These are phyloP conservation scores for Alternaria rosae DNA, from an alignment of 2,329 filamentous ascomycete genomes.

Conservation along the genomic window DNA sequence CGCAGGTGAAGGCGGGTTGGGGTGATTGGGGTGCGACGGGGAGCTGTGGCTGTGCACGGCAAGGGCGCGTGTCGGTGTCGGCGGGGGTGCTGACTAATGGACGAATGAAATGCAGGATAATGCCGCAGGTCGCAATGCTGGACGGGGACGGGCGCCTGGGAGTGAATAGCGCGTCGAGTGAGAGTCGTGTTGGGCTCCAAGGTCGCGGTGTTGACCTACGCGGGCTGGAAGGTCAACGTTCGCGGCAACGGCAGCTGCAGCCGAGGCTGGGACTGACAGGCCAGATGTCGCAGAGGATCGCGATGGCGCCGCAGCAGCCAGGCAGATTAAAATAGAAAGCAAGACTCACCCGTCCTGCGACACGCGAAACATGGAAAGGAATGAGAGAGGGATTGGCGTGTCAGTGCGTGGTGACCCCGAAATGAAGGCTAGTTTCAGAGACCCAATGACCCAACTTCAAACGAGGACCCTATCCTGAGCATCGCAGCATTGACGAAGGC, in stretches of 20 bases:
- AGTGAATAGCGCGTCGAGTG: background rate
- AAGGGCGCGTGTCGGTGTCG: conserved; percentile 16
- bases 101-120: background rate
- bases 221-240: conserved; percentile 12
- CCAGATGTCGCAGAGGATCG: conserved; percentile 9
- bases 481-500: conserved; percentile 14
- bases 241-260: conserved; percentile 29
- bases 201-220: conserved; percentile 2
- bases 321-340: conserved; percentile 11
- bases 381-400: conserved; percentile 22
- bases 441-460: conserved; percentile 26
- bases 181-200: conserved; percentile 2
- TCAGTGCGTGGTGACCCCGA: conserved; percentile 20
- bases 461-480: conserved; percentile 22
- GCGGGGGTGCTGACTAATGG: conserved; percentile 4
- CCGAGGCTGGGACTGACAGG: conserved; percentile 20
- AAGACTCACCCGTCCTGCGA: conserved; percentile 14
- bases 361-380: conserved; percentile 29
- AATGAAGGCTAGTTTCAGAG: conserved; percentile 21
- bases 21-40: conserved; percentile 12
- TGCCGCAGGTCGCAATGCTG: background rate
- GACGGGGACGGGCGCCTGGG: background rate
- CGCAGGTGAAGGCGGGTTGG: conserved; percentile 7
- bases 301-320: conserved; percentile 5
- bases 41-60: conserved; percentile 36